These are phyloP conservation scores for Pythium scleroteichum DNA, from an alignment of 352 stramenopile species.

Conservation along the genomic window DNA sequence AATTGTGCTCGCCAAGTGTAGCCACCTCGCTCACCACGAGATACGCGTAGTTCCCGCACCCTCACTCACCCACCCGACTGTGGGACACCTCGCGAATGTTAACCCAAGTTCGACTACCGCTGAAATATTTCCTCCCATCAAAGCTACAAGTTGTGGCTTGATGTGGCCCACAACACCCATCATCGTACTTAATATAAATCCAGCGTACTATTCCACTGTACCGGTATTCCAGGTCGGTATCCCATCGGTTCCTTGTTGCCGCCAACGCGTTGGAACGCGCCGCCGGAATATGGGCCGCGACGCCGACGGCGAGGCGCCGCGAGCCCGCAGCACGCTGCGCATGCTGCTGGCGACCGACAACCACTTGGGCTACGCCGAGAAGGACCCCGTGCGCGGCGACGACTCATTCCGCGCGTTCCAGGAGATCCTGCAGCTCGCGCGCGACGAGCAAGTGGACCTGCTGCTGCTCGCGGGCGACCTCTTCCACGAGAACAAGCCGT, in stretches of 20 bases:
- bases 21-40: background rate
- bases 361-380: constrained; percentile 97
- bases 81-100: too few relatives aligned
- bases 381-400: constrained; percentile 93
- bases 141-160: too few relatives aligned
- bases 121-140: too few relatives aligned
- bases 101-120: too few relatives aligned
- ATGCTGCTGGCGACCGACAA: constrained; percentile 99
- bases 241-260: too few relatives aligned
- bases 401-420: constrained; percentile 92
- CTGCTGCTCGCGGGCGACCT: constrained; percentile 97
- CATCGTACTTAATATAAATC: too few relatives aligned
- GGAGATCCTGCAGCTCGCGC: constrained; percentile 81
- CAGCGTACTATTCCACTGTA: too few relatives aligned
- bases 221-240: too few relatives aligned
- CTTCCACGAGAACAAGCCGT: constrained; percentile 99
- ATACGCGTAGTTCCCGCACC: background rate
- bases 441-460: constrained; percentile 85
- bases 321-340: constrained; percentile 51
- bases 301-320: constrained; percentile 13
- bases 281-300: constrained; percentile 15
- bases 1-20: too few relatives aligned
- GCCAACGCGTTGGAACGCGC: background rate
- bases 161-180: too few relatives aligned
- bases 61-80: too few relatives aligned